A percentile compares a stretch with the other conserved stretches of the same genome.
Conservation (phyloP, 2,329 filamentous ascomycete species). For the Hortaea sp. region DNA sequence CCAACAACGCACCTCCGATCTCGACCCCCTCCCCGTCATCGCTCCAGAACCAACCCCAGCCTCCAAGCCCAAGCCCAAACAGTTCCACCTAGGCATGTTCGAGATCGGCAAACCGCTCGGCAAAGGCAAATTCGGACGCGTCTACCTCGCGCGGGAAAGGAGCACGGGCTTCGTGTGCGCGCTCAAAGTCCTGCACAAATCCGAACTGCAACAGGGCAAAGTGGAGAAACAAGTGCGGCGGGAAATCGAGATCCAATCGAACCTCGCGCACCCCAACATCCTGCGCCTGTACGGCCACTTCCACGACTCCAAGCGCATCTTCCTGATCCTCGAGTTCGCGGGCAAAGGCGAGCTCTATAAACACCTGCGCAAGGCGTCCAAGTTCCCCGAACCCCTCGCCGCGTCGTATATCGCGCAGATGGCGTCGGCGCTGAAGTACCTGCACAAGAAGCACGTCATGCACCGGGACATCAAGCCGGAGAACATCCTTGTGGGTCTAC, state of each 20-base stretch:
- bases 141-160: slow-evolving; percentile 75
- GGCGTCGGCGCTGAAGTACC: slow-evolving; percentile 78
- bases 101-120: slow-evolving; percentile 80
- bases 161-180: slow-evolving; percentile 74
- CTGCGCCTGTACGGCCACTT: slow-evolving; percentile 78
- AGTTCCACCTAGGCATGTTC: slow-evolving; percentile 88
- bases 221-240: slow-evolving; percentile 81
- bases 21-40: slow-evolving; percentile 30
- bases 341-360: slow-evolving; percentile 83
- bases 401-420: slow-evolving; percentile 84
- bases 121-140: slow-evolving; percentile 79
- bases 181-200: slow-evolving; percentile 78
- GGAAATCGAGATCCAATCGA: slow-evolving; percentile 84
- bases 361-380: slow-evolving; percentile 65
- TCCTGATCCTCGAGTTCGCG: slow-evolving; percentile 78
- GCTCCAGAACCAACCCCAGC: slow-evolving; percentile 22
- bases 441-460: slow-evolving; percentile 96
- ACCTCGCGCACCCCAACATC: slow-evolving; percentile 78
- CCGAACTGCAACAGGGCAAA: slow-evolving; percentile 65
- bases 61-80: slow-evolving; percentile 24
- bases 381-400: slow-evolving; percentile 77
- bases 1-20: slow-evolving; percentile 24
- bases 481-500: slow-evolving; percentile 91
- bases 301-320: slow-evolving; percentile 79
- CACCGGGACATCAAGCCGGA: slow-evolving; percentile 97